Conservation (phyloP, 306 rosid genomes). For the Rubus parviflorus region DNA sequence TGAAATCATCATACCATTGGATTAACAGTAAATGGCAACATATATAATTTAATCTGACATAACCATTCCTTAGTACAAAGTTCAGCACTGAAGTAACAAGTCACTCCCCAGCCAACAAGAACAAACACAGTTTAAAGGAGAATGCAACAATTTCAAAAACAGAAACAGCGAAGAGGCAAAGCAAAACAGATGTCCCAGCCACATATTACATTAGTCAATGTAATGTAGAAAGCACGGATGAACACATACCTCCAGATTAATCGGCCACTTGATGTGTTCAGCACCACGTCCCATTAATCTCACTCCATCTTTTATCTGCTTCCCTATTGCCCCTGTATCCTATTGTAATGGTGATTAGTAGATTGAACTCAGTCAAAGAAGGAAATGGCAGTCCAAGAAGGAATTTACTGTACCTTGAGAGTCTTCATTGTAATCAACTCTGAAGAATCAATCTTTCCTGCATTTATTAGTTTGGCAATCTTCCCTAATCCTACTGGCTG, state of each 20-base stretch:
- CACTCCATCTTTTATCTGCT: conserved; percentile 88
- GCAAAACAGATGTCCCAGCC: conserved; percentile 4
- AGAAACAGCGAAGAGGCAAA: conserved; percentile 8
- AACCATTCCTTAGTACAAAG: background rate
- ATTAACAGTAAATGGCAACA: background rate
- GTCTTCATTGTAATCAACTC: conserved; percentile 92
- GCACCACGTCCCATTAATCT: conserved; percentile 97
- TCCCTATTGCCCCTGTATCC: conserved; percentile 92
- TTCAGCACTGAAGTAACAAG: background rate
- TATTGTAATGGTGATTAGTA: conserved; percentile 36
- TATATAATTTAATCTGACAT: background rate
- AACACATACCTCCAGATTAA: conserved; percentile 77
- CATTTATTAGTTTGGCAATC: conserved; percentile 77
- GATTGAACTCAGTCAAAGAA: conserved; percentile 27
- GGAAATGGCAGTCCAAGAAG: conserved; percentile 26
- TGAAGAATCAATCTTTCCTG: conserved; percentile 88
- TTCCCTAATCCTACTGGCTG: conserved; percentile 94
- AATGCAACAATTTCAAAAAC: conserved; percentile 12
- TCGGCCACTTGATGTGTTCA: conserved; percentile 87
- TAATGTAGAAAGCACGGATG: conserved; percentile 9
- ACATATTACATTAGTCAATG: conserved; percentile 6
- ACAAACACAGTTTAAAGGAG: conserved; percentile 7
- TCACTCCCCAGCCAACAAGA: background rate
- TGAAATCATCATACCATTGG: background rate
- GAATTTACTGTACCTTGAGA: conserved; percentile 63